These are phyloP conservation scores for Diospyros lotus DNA, from an alignment of 148 eudicot species.

Conservation along the genomic window DNA sequence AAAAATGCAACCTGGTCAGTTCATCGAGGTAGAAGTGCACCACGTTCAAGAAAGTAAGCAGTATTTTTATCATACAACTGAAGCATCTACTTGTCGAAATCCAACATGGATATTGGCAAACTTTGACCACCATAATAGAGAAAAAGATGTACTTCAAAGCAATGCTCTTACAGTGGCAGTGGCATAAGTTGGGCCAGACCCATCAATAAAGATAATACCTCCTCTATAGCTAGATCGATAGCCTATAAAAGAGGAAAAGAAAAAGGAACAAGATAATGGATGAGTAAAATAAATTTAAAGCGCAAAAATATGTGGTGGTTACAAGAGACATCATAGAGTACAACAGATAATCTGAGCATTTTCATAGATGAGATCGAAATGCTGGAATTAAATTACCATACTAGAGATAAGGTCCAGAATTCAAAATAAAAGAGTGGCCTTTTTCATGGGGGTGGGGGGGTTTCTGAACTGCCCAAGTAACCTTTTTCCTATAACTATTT, in stretches of 20 bases:
- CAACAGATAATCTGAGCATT: neutral
- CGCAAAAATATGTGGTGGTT: neutral
- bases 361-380: neutral
- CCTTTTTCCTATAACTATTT: too few relatives aligned
- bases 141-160: slow-evolving; percentile 15
- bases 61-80: neutral
- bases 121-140: neutral
- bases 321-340: neutral
- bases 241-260: slow-evolving; percentile 38
- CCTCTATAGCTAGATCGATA: slow-evolving; percentile 62
- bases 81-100: neutral
- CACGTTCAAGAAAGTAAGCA: too few relatives aligned
- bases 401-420: too few relatives aligned
- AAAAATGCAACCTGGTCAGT: too few relatives aligned
- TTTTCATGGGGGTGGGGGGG: too few relatives aligned
- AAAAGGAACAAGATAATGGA: neutral
- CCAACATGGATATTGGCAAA: neutral
- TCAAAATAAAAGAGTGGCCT: too few relatives aligned
- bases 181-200: slow-evolving; percentile 96
- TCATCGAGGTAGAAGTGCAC: too few relatives aligned
- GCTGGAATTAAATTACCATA: too few relatives aligned
- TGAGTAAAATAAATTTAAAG: neutral
- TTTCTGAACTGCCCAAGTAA: too few relatives aligned
- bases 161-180: slow-evolving; percentile 77
- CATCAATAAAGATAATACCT: slow-evolving; percentile 79